Evolutionary conservation across 192 early-diverging fungal species (phyloP), one percentile per base, ranked within the genome.

Genomic region (Phycomyces nitens): DNA sequence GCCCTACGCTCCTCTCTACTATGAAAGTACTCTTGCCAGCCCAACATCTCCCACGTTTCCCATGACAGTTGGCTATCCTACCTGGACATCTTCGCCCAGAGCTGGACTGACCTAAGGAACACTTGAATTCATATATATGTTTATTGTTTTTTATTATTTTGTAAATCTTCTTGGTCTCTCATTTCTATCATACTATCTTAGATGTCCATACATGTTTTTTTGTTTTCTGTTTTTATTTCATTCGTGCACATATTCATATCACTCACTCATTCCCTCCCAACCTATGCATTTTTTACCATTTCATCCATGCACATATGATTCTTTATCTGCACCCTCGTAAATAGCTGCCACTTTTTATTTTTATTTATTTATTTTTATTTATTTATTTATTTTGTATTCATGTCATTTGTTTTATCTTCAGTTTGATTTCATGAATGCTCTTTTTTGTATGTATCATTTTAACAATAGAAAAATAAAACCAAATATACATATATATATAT

Each of bases 231-330:
- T 47, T 47, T 18, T 47, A 47, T 47, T 47, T 47, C 44, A 7
- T 47, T 47, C 12, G 44, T 47, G 44, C 44, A 47, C 44, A 47
- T 47, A 47, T 18, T 47, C 44, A n/a, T 47, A n/a, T 47, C 18
- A 7, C 44, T 47, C 18, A n/a, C 18, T 47, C 44, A 11, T 47
- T 47, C 44, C 12, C 2, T 47, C 14, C 14, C 41, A 47, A 7
- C 18, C 3, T 47, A n/a, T 47, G 44, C 18, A n/a, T 47, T 47
- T 47, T 11, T n/a, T 11, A 18, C 18, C 44, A 47, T 18, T 47
- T 47, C 18, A 47, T 47, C 29, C 29, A 34, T 34, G 29, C 29
- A 34, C 29, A 34, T 34, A 34, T 34, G 29, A 34, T 34, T 34
- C 29, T 34, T 34, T 34, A 34, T 34, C 29, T 34, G 29, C 29